phyloP scores from a whole-genome alignment of 257 asterid species.

The Nicotiana otophora region DNA sequence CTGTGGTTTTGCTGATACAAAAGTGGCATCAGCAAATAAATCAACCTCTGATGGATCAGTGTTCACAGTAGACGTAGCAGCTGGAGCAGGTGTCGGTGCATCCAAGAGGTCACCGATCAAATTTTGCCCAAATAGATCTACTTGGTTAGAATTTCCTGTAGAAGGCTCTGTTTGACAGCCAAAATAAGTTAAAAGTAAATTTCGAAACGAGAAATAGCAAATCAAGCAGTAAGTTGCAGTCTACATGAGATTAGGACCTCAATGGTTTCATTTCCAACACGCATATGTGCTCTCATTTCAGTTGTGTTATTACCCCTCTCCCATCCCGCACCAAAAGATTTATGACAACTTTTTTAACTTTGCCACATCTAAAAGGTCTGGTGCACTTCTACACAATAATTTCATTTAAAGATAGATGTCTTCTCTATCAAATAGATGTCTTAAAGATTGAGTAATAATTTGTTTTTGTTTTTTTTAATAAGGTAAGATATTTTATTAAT shows the following conservation, averaged over 20 bases:
- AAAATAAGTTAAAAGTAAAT: neutral
- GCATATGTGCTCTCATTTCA: neutral
- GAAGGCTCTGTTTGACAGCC: constrained; percentile 49
- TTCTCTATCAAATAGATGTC: neutral
- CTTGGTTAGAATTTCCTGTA: constrained; percentile 55
- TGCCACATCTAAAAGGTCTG: neutral
- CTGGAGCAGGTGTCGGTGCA: constrained; percentile 44
- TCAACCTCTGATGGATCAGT: constrained; percentile 59
- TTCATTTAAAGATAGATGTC: neutral
- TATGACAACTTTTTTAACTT: neutral
- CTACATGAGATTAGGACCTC: neutral
- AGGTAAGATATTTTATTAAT: too few species aligned
- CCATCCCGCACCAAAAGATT: neutral
- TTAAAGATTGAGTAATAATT: neutral
- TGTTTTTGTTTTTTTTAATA: neutral
- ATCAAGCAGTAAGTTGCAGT: neutral
- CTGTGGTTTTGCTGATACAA: constrained; percentile 67
- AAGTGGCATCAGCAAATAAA: constrained; percentile 84
- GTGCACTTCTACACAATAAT: neutral
- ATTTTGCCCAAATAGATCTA: constrained; percentile 72
- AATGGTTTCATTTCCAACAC: neutral
- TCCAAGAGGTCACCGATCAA: constrained; percentile 68
- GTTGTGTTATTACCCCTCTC: neutral
- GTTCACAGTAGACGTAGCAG: constrained; percentile 34
- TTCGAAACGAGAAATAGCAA: neutral